Percentiles rank a stretch among this genome's conserved stretches.
Conservation (phyloP, 441 rosid species). For the Eutrema salsugineum region DNA sequence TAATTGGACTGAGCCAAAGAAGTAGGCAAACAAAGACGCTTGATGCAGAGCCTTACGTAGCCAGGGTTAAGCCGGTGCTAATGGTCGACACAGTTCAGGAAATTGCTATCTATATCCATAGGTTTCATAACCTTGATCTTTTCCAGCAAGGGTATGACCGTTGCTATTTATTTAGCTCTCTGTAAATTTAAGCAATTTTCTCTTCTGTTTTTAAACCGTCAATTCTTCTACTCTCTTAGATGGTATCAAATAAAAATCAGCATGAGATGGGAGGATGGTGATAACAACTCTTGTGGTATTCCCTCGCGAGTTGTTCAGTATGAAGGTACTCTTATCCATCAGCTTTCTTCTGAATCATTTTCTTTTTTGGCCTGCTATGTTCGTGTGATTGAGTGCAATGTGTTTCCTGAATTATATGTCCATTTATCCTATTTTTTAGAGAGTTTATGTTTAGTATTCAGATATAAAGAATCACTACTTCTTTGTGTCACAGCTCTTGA, state of each 20-base stretch:
- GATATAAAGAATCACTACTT: not conserved
- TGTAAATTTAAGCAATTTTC: not conserved
- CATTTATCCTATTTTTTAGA: not conserved
- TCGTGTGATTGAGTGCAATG: not conserved
- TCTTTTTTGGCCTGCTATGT: not conserved
- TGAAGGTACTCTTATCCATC: slow-evolving; percentile 55
- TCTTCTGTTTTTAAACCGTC: not conserved
- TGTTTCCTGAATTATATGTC: not conserved
- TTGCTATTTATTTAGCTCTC: not conserved
- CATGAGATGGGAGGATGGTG: slow-evolving; percentile 72
- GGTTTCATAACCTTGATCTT: slow-evolving; percentile 42
- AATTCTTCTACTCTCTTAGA: slow-evolving; percentile 34
- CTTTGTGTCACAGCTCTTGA: slow-evolving; percentile 57
- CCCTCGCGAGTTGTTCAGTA: slow-evolving; percentile 92
- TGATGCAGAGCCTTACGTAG: slow-evolving; percentile 48
- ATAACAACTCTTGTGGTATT: slow-evolving; percentile 42
- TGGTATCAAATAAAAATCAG: slow-evolving; percentile 88
- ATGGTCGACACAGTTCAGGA: slow-evolving; percentile 77
- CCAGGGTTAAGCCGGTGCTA: slow-evolving; percentile 48
- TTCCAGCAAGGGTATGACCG: slow-evolving; percentile 83
- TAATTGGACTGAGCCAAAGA: slow-evolving; percentile 48
- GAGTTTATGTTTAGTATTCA: not conserved
- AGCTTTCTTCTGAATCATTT: not conserved
- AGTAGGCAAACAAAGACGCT: slow-evolving; percentile 39
- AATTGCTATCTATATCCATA: slow-evolving; percentile 61